Evolutionary conservation across 2,329 filamentous ascomycete genomes (phyloP).

Genomic region (Phoma sp.): DNA sequence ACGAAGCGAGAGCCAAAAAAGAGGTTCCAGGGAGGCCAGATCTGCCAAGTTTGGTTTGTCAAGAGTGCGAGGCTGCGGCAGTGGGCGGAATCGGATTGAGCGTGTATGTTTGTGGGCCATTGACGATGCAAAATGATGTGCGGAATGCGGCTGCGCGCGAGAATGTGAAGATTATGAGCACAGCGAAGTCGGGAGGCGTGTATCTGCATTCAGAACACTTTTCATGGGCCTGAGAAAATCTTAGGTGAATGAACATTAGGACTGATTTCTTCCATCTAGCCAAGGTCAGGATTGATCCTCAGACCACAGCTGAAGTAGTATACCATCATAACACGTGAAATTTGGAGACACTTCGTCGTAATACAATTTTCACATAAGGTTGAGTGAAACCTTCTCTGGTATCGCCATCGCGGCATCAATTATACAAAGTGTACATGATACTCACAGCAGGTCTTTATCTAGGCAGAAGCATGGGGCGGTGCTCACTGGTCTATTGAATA

Average conservation of each 20-base stretch:
- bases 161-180: slow-evolving; percentile 48
- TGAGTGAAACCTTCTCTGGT: no score
- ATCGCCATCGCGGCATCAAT: no score
- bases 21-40: neutral
- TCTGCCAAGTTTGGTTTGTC: neutral
- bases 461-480: no score
- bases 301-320: no score
- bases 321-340: no score
- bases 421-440: no score
- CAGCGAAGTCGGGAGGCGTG: slow-evolving; percentile 41
- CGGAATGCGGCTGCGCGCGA: slow-evolving; percentile 54
- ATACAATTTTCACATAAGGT: no score
- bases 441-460: no score
- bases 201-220: slow-evolving; percentile 59
- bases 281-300: no score
- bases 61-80: neutral
- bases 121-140: slow-evolving; percentile 56
- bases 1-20: neutral
- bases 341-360: no score
- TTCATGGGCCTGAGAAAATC: slow-evolving; percentile 18
- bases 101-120: slow-evolving; percentile 54
- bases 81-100: slow-evolving; percentile 21
- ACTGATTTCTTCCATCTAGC: no score
- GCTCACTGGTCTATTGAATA: neutral
- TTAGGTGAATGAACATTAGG: no score